Conservation (phyloP, 306 rosid genomes). For the Cicer chorassanicum region DNA sequence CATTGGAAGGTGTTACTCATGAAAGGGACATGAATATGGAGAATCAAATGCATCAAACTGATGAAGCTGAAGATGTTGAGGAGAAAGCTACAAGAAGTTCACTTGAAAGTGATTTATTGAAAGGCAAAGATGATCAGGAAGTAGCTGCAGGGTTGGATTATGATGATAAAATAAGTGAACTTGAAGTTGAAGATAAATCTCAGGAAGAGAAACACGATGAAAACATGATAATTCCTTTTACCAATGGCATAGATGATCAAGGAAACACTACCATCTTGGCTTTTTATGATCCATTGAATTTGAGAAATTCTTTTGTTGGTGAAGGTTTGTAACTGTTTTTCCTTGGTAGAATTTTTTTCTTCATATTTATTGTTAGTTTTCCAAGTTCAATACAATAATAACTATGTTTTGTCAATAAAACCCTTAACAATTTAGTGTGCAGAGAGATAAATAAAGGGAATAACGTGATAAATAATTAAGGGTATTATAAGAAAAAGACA, state of each 20-base stretch:
- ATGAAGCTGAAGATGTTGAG: slow-evolving; percentile 40
- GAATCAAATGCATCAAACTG: slow-evolving; percentile 33
- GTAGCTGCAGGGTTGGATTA: slow-evolving; percentile 10
- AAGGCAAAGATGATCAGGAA: slow-evolving; percentile 32
- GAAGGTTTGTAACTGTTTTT: slow-evolving; percentile 38
- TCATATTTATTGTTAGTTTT: too few relatives aligned
- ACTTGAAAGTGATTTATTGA: slow-evolving; percentile 38
- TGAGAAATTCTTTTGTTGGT: slow-evolving; percentile 26
- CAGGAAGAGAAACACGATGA: slow-evolving; percentile 25
- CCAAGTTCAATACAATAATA: too few relatives aligned
- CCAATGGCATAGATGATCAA: slow-evolving; percentile 12
- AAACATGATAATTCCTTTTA: neutral
- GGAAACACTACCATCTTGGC: slow-evolving; percentile 29
- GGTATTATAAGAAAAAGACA: too few relatives aligned
- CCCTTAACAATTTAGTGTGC: too few relatives aligned
- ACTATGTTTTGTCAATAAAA: too few relatives aligned
- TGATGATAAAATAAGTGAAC: slow-evolving; percentile 20
- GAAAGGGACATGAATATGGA: slow-evolving; percentile 29
- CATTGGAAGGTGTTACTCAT: slow-evolving; percentile 39
- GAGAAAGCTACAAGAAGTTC: slow-evolving; percentile 46
- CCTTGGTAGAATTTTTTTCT: neutral
- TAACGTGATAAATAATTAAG: too few relatives aligned
- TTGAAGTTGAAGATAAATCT: slow-evolving; percentile 38
- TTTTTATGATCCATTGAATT: slow-evolving; percentile 27
- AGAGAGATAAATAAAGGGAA: too few relatives aligned